Evolutionary conservation across 257 asterid species (phyloP), one percentile per base, ranked within the genome.

Genomic region (Plectranthus barbatus): DNA sequence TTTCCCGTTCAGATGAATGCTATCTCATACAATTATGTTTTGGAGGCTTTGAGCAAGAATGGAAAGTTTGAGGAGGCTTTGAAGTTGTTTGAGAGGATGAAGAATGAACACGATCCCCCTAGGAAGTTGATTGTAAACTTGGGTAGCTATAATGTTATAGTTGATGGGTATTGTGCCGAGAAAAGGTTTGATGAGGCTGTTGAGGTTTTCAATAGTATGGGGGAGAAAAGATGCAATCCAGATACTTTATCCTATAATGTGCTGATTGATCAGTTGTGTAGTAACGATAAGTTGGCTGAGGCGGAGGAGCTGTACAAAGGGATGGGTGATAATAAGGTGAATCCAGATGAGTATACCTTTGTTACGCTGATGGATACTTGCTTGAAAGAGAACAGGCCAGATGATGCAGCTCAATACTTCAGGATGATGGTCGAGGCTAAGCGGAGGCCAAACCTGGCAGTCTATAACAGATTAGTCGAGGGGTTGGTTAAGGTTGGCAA

Each of bases 71-170:
- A 81, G n/a, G 90, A 85, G 86, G 96, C 94, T 2, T 67, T 86
- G 77, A 74, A 56, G 59, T 67, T 89, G 75, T 92, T 92, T 59
- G 89, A 76, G 59, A 85, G 88, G 81, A 89, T 92, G 96, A 76
- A 82, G 70, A 80, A 50, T 0, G 88, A 86, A 77, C 97, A 89
- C 55, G 81, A 82, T 79, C 94, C 91, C 39, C 97, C 99, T 0
- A 82, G 73, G 76, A 83, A 58, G 65, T 61, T 92, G 83, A 80
- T 78, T 41, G 86, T 89, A 41, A 81, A 92, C 76, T 74, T 92
- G 77, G 99, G 99, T 36, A 92, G 96, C 69, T 92, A 73, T 68
- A 92, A 89, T 73, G 83, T 86, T 18, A 72, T 92, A 50, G 96
- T 87, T 40, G 95, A 82, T 62, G 97, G 96, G 39, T 92, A 79